Percentiles rank a stretch among this genome's conserved stretches.
Conservation (phyloP, 306 rosid species). For the Crotalaria pallida region DNA sequence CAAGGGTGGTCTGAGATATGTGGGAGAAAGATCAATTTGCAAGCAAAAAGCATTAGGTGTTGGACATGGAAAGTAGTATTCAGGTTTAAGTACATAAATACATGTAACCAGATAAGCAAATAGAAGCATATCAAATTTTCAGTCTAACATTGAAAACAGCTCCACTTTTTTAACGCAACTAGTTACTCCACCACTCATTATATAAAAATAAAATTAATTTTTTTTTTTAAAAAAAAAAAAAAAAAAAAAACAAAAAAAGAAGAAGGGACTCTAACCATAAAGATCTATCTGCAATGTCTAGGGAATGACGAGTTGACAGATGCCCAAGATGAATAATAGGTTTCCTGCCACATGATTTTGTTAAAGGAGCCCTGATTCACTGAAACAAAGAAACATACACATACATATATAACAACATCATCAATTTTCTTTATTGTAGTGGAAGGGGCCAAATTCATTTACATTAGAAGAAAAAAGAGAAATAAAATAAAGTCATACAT, state of each 20-base stretch:
- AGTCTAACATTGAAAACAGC: neutral
- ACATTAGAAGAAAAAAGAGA: neutral
- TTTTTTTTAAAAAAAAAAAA: no score
- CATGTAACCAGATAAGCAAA: neutral
- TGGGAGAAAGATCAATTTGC: neutral
- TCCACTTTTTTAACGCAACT: neutral
- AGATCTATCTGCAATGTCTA: constrained; percentile 57
- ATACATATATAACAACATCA: neutral
- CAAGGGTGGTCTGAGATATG: neutral
- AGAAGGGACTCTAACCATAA: no score
- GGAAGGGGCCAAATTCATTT: neutral
- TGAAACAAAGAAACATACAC: constrained; percentile 48
- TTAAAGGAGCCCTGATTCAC: constrained; percentile 70
- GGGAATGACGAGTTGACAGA: constrained; percentile 39
- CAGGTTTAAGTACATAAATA: neutral
- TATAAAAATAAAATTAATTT: no score
- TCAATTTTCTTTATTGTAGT: neutral
- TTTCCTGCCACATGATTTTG: constrained; percentile 67
- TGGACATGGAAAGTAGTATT: neutral
- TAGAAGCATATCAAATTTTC: neutral
- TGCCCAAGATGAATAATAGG: constrained; percentile 45
- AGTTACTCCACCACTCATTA: no score
- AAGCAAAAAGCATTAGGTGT: neutral
- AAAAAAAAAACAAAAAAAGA: no score
- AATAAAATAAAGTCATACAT: constrained; percentile 34